These are phyloP conservation scores for Leccinum uliginosum DNA, from an alignment of 768 basidiomycete genomes.

Conservation along the genomic window DNA sequence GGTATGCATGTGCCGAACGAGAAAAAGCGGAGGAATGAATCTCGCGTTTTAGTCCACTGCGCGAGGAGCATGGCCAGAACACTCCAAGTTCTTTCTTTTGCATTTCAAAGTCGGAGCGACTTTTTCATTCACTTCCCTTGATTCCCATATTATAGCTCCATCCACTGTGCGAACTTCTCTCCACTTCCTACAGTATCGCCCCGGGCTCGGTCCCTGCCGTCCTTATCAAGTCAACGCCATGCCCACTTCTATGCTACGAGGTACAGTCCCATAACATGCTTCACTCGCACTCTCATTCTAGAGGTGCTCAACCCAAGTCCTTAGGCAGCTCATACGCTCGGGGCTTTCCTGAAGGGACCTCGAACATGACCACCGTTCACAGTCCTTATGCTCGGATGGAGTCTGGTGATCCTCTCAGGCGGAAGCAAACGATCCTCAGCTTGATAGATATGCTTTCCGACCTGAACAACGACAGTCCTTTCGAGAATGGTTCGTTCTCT, in stretches of 20 bases:
- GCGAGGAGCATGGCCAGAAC: constrained; percentile 34
- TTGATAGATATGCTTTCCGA: constrained; percentile 46
- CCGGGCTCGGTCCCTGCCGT: constrained; percentile 17
- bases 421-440: constrained; percentile 45
- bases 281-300: constrained; percentile 23
- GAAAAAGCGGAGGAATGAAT: constrained; percentile 33
- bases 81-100: constrained; percentile 28
- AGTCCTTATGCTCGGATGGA: constrained; percentile 30
- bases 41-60: constrained; percentile 32
- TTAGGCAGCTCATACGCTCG: constrained; percentile 22
- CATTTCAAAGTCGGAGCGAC: constrained; percentile 33
- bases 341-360: constrained; percentile 25
- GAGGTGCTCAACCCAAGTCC: constrained; percentile 25
- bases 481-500: constrained; percentile 30
- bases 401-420: constrained; percentile 26
- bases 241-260: constrained; percentile 26
- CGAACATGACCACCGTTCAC: constrained; percentile 21
- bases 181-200: constrained; percentile 18
- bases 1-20: constrained; percentile 27
- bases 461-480: constrained; percentile 36
- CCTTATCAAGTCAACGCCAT: constrained; percentile 18
- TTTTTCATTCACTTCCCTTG: constrained; percentile 24
- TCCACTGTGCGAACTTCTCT: constrained; percentile 16
- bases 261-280: constrained; percentile 28
- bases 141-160: constrained; percentile 29